These are phyloP conservation scores for Cinnamomum chago DNA, from an alignment of 164 flowering plant genomes.

Conservation along the genomic window DNA sequence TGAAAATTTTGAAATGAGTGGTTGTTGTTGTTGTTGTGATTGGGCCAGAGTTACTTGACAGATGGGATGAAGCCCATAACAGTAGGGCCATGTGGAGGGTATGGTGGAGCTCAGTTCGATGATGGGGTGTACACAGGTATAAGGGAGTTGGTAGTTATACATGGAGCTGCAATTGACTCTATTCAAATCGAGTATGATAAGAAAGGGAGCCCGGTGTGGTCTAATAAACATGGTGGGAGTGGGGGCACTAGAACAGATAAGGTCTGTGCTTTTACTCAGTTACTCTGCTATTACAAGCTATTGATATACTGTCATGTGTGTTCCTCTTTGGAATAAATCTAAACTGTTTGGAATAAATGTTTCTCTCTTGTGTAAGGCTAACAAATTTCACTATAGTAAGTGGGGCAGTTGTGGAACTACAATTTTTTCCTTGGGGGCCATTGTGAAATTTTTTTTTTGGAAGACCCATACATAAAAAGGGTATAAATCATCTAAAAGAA, in stretches of 20 bases:
- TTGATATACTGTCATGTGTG: not conserved
- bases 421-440: too few species aligned
- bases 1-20: not conserved
- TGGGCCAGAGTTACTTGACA: not conserved
- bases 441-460: too few species aligned
- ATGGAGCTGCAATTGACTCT: slow-evolving; percentile 50
- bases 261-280: slow-evolving; percentile 24
- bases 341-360: too few species aligned
- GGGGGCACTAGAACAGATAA: slow-evolving; percentile 59
- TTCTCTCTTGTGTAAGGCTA: too few species aligned
- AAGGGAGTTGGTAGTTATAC: slow-evolving; percentile 51
- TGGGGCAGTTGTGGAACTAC: too few species aligned
- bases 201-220: slow-evolving; percentile 53
- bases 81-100: slow-evolving; percentile 85
- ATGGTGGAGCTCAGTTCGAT: slow-evolving; percentile 59
- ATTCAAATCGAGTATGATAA: slow-evolving; percentile 59
- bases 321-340: not conserved
- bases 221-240: slow-evolving; percentile 65
- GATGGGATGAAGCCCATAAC: slow-evolving; percentile 17
- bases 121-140: slow-evolving; percentile 64
- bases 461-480: too few species aligned
- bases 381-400: too few species aligned
- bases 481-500: too few species aligned
- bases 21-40: not conserved
- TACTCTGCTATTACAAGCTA: not conserved